Evolutionary conservation across 768 basidiomycete species (phyloP), one percentile per base, ranked within the genome.

Genomic region (Solioccasus polychromus): DNA sequence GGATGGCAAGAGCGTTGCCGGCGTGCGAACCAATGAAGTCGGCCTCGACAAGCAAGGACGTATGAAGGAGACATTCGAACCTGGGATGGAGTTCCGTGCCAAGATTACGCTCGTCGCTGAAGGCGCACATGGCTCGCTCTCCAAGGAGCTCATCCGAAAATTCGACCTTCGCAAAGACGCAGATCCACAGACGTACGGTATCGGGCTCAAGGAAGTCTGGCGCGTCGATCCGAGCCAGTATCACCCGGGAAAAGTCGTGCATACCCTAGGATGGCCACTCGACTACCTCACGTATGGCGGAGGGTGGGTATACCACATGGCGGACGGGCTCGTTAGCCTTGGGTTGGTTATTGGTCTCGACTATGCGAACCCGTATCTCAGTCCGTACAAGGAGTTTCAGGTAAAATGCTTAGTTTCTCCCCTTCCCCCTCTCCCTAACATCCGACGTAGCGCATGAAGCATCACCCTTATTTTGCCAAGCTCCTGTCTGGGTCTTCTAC

Each of bases 121-220:
- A 66, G 96, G 95, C 30, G 92, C 93, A 3, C 95, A 97, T 51
- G 96, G 96, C 0, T 88, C 85, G 6, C 75, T 98, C 11, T 82
- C 87, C 4, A 95, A 98, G 66, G 74, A 83, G 42, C 79, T 83
- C 3, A 80, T 90, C 45, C 72, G 75, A 18, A 77, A 80, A 55
- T 95, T 93, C 68, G 71, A 82, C 40, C 72, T 98, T 9, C 71
- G 92, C 51, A 79, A 68, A 58, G 48, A 71, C 17, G 61, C 68
- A 2, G 85, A 95, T 65, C 86, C 87, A 2, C 96, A 98, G 71
- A 98, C 95, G 3, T 98, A 97, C 57, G 96, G 87, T 0, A 82
- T 99, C 45, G 96, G 96, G 3, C 71, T 98, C 41, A 98, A 99
- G 73, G 95, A 99, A 66, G 92, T 98, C 2, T 98, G 96, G 96